Conservation (phyloP, 768 basidiomycete genomes). For the Mycena polygramma region DNA sequence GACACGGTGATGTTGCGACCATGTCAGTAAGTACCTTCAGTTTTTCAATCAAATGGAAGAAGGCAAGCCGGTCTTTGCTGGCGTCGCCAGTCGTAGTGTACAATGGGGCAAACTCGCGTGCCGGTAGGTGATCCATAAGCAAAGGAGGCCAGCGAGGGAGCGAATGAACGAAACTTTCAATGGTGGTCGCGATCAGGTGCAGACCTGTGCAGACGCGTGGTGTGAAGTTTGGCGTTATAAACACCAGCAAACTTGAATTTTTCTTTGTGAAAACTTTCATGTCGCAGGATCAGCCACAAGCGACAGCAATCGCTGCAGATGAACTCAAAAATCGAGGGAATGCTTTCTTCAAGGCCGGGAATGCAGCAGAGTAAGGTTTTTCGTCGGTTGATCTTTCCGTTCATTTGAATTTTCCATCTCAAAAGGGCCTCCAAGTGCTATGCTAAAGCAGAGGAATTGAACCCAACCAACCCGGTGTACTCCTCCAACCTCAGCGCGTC, state of each 20-base stretch:
- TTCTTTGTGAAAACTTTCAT: background rate
- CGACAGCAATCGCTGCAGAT: background rate
- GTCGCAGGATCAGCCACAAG: background rate
- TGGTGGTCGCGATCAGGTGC: slow-evolving; percentile 30
- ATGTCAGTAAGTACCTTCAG: slow-evolving; percentile 76
- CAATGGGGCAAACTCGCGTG: slow-evolving; percentile 69
- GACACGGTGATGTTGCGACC: no score
- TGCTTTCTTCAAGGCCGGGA: slow-evolving; percentile 17
- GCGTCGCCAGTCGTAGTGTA: slow-evolving; percentile 67
- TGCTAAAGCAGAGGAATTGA: slow-evolving; percentile 14
- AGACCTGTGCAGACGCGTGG: background rate
- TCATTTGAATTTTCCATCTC: background rate
- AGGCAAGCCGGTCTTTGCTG: slow-evolving; percentile 82
- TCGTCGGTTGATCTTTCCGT: background rate
- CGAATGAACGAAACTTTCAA: no score
- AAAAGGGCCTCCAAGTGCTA: slow-evolving; percentile 25
- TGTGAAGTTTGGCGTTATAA: slow-evolving; percentile 4
- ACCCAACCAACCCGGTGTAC: slow-evolving; percentile 14
- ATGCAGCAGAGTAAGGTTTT: slow-evolving; percentile 10
- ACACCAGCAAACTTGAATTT: slow-evolving; percentile 4
- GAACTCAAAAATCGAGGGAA: slow-evolving; percentile 21
- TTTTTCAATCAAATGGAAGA: slow-evolving; percentile 90
- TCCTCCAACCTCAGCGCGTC: slow-evolving; percentile 20
- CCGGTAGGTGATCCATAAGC: background rate
- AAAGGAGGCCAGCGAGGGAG: no score